Evolutionary conservation across 768 basidiomycete species (phyloP), one percentile per base, ranked within the genome.

Genomic region (Podaxis sp.): DNA sequence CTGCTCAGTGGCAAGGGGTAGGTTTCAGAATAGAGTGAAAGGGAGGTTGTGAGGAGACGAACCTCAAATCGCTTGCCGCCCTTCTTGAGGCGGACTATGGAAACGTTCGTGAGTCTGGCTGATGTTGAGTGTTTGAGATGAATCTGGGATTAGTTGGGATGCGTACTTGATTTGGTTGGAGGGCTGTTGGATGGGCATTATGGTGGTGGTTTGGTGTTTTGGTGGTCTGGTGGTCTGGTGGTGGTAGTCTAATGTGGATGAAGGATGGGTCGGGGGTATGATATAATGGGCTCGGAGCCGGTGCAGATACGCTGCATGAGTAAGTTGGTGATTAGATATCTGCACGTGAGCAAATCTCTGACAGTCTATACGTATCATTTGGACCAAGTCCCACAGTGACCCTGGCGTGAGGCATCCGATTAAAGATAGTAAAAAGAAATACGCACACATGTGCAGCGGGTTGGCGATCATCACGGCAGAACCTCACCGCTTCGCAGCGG

Each of bases 11-110:
- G 33, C 33, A 9, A 33, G 58, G 17, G 33, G 24, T 37, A 9
- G 41, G 41, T 19, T 46, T 17, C 24, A 4, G 19, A 17, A 19
- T 17, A 15, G 51, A 11, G 33, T 25, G 19, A 13, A 41, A 0
- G 57, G 22, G 37, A 73, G 9, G 67, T 17, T 19, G 55, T 19
- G n/a, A 22, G 38, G 4, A 55, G 3, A 25, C 60, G 4, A 67
- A 94, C 96, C 83, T 99, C 97, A 73, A 97, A 98, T 54, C 97
- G 88, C 76, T 98, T 98, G 46, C 97, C 97, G 51, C 91, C 94
- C 73, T 98, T 98, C 82, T 95, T 97, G 55, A 97, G 80, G 51
- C 95, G 87, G 38, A 99, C 97, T 73, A 98, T 85, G 41, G 94
- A 94, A 63, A 98, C 96, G 72, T 99, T 99, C 6, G 97, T 99